phyloP scores from a whole-genome alignment of 192 early-diverging fungal species.

The Entomortierella chlamydospora region DNA sequence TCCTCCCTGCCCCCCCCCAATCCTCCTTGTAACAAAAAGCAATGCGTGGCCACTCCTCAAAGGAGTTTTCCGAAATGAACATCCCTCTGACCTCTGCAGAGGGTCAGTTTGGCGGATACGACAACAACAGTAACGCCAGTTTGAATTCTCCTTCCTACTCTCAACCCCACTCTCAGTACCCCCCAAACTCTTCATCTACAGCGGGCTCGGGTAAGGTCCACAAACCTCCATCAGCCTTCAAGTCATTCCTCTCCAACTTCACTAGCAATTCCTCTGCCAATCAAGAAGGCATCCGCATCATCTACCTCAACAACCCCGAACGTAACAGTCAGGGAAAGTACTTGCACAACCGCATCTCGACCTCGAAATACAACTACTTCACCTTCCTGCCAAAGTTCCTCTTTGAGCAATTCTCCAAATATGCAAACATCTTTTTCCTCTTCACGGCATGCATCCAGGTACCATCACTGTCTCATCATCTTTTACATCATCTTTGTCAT shows the following conservation, averaged over 20 bases:
- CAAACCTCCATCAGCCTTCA: constrained; percentile 8
- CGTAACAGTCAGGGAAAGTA: constrained; percentile 85
- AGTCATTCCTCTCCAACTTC: constrained; percentile 19
- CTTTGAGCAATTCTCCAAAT: constrained; percentile 97
- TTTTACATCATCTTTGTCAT: neutral
- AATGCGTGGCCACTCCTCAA: constrained; percentile 56
- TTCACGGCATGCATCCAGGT: constrained; percentile 97
- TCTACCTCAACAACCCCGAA: constrained; percentile 88
- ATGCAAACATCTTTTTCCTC: constrained; percentile 99
- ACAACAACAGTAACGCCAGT: constrained; percentile 5
- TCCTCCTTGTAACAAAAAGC: neutral
- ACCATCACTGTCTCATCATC: constrained; percentile 15
- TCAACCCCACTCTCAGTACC: constrained; percentile 22
- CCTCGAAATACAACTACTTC: constrained; percentile 94
- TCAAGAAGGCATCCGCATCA: constrained; percentile 68
- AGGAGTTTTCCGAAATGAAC: constrained; percentile 59
- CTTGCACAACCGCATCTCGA: constrained; percentile 93
- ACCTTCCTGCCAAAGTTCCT: constrained; percentile 97
- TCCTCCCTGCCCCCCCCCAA: neutral
- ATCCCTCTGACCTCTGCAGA: constrained; percentile 54
- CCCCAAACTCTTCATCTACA: constrained; percentile 22
- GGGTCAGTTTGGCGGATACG: constrained; percentile 35
- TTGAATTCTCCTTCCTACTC: neutral
- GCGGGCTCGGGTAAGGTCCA: neutral
- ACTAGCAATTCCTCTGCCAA: constrained; percentile 19